A percentile compares a stretch with the other conserved stretches of the same genome.
phyloP scores from a whole-genome alignment of 306 rosid genomes.

The Parietaria judaica region DNA sequence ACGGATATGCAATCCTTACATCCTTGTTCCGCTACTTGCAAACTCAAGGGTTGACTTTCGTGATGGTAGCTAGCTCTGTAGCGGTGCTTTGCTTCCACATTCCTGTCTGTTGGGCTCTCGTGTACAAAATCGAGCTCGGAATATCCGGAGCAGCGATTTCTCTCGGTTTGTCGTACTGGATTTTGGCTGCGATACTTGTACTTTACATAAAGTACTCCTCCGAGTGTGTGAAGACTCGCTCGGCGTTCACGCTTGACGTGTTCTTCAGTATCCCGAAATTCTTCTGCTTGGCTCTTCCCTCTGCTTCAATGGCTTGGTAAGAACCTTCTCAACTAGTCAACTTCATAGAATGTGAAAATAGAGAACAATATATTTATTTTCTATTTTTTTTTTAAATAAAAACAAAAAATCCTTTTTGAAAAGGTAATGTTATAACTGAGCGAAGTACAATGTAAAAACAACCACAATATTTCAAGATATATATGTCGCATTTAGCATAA shows the following conservation, averaged over 20 bases:
- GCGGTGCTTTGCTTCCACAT: conserved; percentile 3
- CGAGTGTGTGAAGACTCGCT: neutral
- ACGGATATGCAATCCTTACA: conserved; percentile 41
- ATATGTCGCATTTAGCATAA: no score
- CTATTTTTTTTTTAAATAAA: no score
- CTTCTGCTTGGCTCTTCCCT: conserved; percentile 13
- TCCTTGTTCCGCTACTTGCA: conserved; percentile 28
- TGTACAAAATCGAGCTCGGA: conserved; percentile 6
- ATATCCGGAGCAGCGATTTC: conserved; percentile 8
- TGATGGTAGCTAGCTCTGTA: neutral
- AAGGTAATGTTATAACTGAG: no score
- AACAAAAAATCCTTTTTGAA: no score
- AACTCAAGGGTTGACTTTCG: conserved; percentile 6
- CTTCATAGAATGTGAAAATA: neutral
- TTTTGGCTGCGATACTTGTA: neutral
- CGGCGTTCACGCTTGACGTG: neutral
- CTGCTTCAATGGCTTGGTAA: conserved; percentile 17
- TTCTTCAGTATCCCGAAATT: conserved; percentile 3
- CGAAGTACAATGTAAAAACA: no score
- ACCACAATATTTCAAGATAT: no score
- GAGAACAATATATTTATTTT: no score
- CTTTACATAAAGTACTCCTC: conserved; percentile 3
- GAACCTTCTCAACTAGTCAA: neutral
- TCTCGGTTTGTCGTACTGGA: conserved; percentile 9
- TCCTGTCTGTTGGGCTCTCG: conserved; percentile 6